These are phyloP conservation scores for Kurtzmaniella cleridarum DNA, from an alignment of 805 yeast species.

Conservation along the genomic window DNA sequence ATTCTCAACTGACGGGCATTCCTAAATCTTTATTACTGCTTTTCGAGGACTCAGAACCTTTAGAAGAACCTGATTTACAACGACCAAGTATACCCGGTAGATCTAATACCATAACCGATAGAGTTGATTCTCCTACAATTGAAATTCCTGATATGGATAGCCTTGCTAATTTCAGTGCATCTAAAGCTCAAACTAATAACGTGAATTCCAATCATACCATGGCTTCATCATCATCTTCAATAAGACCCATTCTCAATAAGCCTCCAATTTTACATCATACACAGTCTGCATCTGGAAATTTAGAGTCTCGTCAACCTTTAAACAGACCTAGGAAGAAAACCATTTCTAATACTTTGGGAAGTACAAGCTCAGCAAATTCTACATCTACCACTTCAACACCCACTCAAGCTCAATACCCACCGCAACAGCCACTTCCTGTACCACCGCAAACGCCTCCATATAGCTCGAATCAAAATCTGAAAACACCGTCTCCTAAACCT, in stretches of 20 bases:
- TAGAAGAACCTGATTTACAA: slow-evolving; percentile 6
- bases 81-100: slow-evolving; percentile 7
- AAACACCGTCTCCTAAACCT: slow-evolving; percentile 35
- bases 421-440: slow-evolving; percentile 1
- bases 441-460: slow-evolving; percentile 36
- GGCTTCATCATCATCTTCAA: background rate
- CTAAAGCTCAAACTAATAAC: slow-evolving; percentile 4
- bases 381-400: slow-evolving; percentile 15
- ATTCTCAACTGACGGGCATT: slow-evolving; percentile 36
- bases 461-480: slow-evolving; percentile 22
- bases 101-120: slow-evolving; percentile 12
- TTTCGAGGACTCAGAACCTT: slow-evolving; percentile 46
- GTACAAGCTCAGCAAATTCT: slow-evolving; percentile 19
- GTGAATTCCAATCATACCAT: slow-evolving; percentile 2
- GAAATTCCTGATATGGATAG: slow-evolving; percentile 68
- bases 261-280: slow-evolving; percentile 41
- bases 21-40: slow-evolving; percentile 70
- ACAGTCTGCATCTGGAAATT: slow-evolving; percentile 37
- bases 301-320: slow-evolving; percentile 24
- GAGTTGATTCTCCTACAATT: slow-evolving; percentile 53
- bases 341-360: slow-evolving; percentile 30
- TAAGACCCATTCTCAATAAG: slow-evolving; percentile 25
- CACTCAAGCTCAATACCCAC: slow-evolving; percentile 1
- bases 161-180: slow-evolving; percentile 17
- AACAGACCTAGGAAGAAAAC: slow-evolving; percentile 34